Conservation (phyloP, 2,329 filamentous ascomycete species). For the Colletotrichum kahawae region DNA sequence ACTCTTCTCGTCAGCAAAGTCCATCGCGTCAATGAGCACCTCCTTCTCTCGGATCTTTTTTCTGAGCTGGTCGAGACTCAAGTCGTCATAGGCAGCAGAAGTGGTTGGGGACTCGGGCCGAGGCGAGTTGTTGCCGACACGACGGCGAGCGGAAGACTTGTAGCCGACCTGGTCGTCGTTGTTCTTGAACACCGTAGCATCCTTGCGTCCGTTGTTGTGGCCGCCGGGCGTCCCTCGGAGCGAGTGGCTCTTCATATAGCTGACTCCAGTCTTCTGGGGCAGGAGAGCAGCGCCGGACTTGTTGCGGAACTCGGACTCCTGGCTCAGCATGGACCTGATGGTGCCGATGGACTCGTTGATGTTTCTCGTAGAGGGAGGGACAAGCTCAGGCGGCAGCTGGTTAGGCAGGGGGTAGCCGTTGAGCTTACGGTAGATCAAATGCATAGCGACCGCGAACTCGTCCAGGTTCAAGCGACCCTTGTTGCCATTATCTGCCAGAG, state of each 20-base stretch:
- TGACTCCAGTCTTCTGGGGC: conserved; percentile 96
- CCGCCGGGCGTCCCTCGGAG: conserved; percentile 72
- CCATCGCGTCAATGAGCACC: conserved; percentile 91
- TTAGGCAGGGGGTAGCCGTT: conserved; percentile 94
- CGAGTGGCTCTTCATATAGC: conserved; percentile 94
- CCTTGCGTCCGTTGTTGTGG: conserved; percentile 73
- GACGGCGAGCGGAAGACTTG: conserved; percentile 88
- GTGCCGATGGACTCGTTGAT: conserved; percentile 91
- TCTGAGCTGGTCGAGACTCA: conserved; percentile 83
- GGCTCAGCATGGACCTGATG: conserved; percentile 86
- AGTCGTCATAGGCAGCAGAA: conserved; percentile 78
- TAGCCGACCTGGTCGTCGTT: conserved; percentile 94
- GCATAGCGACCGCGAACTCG: conserved; percentile 98
- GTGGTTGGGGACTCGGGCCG: conserved; percentile 77
- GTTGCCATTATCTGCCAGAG: conserved; percentile 90
- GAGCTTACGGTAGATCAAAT: conserved; percentile 95
- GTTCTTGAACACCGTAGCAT: conserved; percentile 96
- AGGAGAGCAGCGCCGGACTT: conserved; percentile 87
- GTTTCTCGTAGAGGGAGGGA: conserved; percentile 93
- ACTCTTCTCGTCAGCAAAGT: conserved; percentile 91
- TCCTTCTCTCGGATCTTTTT: conserved; percentile 96
- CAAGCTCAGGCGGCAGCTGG: conserved; percentile 86
- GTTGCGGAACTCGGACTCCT: conserved; percentile 90
- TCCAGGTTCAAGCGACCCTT: conserved; percentile 94
- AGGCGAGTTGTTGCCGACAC: conserved; percentile 78